Conservation (phyloP, 2,329 filamentous ascomycete species). For the Neobulgaria alba region DNA sequence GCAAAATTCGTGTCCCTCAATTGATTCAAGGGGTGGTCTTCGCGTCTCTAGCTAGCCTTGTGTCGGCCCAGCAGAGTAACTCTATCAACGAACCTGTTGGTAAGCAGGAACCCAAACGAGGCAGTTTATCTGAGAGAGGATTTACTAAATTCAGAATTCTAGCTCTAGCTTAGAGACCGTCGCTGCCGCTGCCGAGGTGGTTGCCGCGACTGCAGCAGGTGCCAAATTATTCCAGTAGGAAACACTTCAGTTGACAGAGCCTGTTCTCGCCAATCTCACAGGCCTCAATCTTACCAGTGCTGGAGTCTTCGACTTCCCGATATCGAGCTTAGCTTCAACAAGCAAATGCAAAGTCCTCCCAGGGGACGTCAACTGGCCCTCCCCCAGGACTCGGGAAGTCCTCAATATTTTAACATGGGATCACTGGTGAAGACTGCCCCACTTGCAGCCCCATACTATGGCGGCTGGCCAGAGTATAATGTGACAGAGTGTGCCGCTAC, state of each 20-base stretch:
- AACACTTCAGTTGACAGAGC: conserved; percentile 15
- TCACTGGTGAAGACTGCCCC: conserved; percentile 36
- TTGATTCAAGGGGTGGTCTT: too few species aligned
- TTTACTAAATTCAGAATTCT: too few species aligned
- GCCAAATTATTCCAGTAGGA: conserved; percentile 9
- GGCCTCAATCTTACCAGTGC: conserved; percentile 7
- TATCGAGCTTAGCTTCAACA: background rate
- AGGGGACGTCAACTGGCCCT: conserved; percentile 37
- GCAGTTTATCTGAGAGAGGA: too few species aligned
- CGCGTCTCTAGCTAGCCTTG: too few species aligned
- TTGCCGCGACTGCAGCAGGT: conserved; percentile 1
- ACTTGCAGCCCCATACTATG: conserved; percentile 37
- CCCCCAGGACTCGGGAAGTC: conserved; percentile 34
- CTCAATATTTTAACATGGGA: conserved; percentile 38
- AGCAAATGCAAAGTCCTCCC: conserved; percentile 18
- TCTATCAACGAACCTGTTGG: too few species aligned
- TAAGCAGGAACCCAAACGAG: too few species aligned
- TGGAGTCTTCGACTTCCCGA: conserved; percentile 6
- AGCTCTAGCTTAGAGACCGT: too few species aligned
- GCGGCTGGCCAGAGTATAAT: conserved; percentile 25
- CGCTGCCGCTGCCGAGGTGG: too few species aligned
- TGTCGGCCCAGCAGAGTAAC: too few species aligned
- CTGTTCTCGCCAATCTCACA: conserved; percentile 12
- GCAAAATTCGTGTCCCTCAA: too few species aligned
- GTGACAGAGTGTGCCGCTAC: conserved; percentile 28